These are phyloP conservation scores for Fraxinus americana DNA, from an alignment of 257 asterid species.

Conservation along the genomic window DNA sequence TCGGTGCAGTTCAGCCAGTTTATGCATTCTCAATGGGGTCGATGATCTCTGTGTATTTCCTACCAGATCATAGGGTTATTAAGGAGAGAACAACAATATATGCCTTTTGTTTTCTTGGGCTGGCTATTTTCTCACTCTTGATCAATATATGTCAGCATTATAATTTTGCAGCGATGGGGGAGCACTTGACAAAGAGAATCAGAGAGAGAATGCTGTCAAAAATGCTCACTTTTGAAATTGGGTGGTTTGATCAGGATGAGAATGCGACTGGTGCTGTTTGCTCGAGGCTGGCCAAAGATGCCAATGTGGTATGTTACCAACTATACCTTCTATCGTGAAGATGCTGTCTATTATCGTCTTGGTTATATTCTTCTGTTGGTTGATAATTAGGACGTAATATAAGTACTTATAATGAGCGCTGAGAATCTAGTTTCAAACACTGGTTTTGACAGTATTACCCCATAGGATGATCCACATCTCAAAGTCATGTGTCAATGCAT, in stretches of 20 bases:
- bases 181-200: slow-evolving; percentile 77
- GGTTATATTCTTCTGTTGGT: neutral
- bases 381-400: neutral
- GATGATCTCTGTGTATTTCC: slow-evolving; percentile 67
- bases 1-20: slow-evolving; percentile 85
- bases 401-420: neutral
- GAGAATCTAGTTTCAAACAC: neutral
- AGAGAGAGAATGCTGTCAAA: slow-evolving; percentile 82
- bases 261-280: slow-evolving; percentile 79
- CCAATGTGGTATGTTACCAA: slow-evolving; percentile 67
- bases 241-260: slow-evolving; percentile 90
- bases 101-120: slow-evolving; percentile 62
- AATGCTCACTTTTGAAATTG: slow-evolving; percentile 88
- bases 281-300: slow-evolving; percentile 87
- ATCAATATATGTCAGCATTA: slow-evolving; percentile 75
- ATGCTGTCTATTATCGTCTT: neutral
- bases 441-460: neutral
- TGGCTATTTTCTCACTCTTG: slow-evolving; percentile 69
- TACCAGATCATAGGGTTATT: slow-evolving; percentile 55
- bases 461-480: neutral
- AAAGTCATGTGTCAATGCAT: neutral
- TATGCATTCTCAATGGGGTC: slow-evolving; percentile 88
- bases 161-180: slow-evolving; percentile 94
- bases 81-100: slow-evolving; percentile 57
- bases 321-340: neutral